A percentile compares a stretch with the other conserved stretches of the same genome.
Evolutionary conservation across 768 basidiomycete species (phyloP).

Genomic region (Aureoboletus auriporus): DNA sequence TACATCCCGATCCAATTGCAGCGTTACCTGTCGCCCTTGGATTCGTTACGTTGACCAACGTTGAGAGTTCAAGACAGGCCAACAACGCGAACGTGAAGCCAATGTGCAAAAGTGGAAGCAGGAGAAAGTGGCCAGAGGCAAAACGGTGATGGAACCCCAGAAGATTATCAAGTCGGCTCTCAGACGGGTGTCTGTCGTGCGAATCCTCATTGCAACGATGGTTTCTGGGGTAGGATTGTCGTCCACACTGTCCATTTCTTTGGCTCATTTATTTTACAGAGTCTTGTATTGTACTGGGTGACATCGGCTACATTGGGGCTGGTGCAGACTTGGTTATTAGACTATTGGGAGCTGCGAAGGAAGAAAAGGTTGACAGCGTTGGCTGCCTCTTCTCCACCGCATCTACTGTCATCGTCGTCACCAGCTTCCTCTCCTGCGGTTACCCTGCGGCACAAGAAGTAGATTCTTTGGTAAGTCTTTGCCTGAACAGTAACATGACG

Average conservation of each 20-base stretch:
- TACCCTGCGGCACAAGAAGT: slow-evolving; percentile 9
- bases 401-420: background rate
- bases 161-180: slow-evolving; percentile 53
- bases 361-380: slow-evolving; percentile 17
- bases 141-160: slow-evolving; percentile 42
- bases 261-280: slow-evolving; percentile 29
- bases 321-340: slow-evolving; percentile 69
- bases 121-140: slow-evolving; percentile 38
- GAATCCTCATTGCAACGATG: slow-evolving; percentile 64
- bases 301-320: slow-evolving; percentile 73
- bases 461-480: slow-evolving; percentile 17
- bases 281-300: slow-evolving; percentile 72
- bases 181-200: slow-evolving; percentile 54
- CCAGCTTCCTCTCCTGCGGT: background rate
- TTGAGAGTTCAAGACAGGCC: slow-evolving; percentile 66
- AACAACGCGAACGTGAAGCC: slow-evolving; percentile 48
- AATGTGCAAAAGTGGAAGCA: slow-evolving; percentile 46
- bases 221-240: slow-evolving; percentile 57
- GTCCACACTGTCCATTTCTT: slow-evolving; percentile 16
- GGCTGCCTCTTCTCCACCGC: background rate
- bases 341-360: slow-evolving; percentile 54
- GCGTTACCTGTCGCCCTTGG: slow-evolving; percentile 69
- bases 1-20: slow-evolving; percentile 68
- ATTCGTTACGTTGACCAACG: slow-evolving; percentile 71
- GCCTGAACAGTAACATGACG: slow-evolving; percentile 47